Percentiles rank a stretch among this genome's conserved stretches.
These are phyloP conservation scores for Mycena polygramma DNA, from an alignment of 768 basidiomycete species.

Conservation along the genomic window DNA sequence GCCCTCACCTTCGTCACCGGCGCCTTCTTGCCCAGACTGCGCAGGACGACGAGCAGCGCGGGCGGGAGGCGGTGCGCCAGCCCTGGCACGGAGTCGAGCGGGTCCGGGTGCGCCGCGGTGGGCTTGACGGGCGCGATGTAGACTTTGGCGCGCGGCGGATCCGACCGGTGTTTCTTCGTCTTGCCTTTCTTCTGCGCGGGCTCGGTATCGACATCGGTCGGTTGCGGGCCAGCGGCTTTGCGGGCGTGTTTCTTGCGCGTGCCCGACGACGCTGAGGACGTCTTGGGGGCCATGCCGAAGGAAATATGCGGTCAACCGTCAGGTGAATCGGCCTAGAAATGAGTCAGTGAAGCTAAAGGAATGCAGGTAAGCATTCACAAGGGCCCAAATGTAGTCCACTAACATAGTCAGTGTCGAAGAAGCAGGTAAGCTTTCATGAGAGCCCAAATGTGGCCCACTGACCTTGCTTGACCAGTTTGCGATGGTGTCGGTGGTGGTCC, in stretches of 20 bases:
- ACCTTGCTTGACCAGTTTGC: too few species aligned
- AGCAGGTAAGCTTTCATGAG: too few species aligned
- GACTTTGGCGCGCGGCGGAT: constrained; percentile 85
- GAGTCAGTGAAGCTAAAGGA: too few species aligned
- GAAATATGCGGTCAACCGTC: background rate
- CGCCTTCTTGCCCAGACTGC: constrained; percentile 91
- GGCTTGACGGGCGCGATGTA: constrained; percentile 92
- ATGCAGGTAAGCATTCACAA: too few species aligned
- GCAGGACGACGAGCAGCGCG: constrained; percentile 85
- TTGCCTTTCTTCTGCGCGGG: constrained; percentile 61
- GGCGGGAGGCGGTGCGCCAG: constrained; percentile 81
- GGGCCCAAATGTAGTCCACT: too few species aligned
- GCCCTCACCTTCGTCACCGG: constrained; percentile 86
- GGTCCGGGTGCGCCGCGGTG: constrained; percentile 80
- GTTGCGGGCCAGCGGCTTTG: constrained; percentile 62
- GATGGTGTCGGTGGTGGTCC: too few species aligned
- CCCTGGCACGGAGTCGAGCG: constrained; percentile 84
- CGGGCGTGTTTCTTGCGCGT: constrained; percentile 96
- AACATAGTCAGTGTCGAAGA: too few species aligned
- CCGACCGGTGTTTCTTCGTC: constrained; percentile 55
- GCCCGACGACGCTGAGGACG: constrained; percentile 58
- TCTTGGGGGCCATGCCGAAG: constrained; percentile 21
- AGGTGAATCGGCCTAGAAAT: too few species aligned
- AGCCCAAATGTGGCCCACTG: too few species aligned
- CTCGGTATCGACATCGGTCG: constrained; percentile 48